Evolutionary conservation across 495 filamentous ascomycete species (phyloP).

Genomic region (Aspergillus hancockii): DNA sequence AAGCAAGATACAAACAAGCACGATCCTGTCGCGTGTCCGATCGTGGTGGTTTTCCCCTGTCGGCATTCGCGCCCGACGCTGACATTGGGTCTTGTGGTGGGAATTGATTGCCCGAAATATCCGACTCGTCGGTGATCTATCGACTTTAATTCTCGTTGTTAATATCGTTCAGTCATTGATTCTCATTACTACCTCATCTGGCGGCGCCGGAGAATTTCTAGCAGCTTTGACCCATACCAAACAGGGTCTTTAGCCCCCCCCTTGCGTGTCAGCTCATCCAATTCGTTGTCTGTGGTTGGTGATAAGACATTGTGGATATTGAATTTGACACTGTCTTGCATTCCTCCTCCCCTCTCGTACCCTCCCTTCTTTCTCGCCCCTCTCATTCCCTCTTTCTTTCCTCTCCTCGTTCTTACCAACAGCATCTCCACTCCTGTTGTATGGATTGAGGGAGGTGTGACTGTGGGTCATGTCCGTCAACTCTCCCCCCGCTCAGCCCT

Average conservation of each 20-base stretch:
- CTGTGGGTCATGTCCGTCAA: slow-evolving; percentile 51
- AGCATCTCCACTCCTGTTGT: slow-evolving; percentile 25
- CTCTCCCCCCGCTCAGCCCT: slow-evolving; percentile 34
- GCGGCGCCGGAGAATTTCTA: slow-evolving; percentile 18
- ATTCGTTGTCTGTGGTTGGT: not conserved
- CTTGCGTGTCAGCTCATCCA: slow-evolving; percentile 9
- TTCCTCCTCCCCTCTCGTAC: not conserved
- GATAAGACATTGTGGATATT: not conserved
- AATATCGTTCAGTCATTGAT: slow-evolving; percentile 1
- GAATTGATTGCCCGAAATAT: slow-evolving; percentile 18
- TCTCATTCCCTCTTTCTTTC: not conserved
- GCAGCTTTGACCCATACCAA: slow-evolving; percentile 16
- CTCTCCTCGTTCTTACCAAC: slow-evolving; percentile 1
- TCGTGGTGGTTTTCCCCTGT: not conserved
- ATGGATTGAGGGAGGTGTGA: slow-evolving; percentile 40
- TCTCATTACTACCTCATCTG: not conserved
- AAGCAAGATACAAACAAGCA: not conserved
- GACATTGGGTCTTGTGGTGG: too few species aligned
- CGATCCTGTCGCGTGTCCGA: not conserved
- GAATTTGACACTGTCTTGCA: not conserved
- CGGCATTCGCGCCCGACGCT: slow-evolving; percentile 12
- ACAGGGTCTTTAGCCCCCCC: not conserved
- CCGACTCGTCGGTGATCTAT: slow-evolving; percentile 12
- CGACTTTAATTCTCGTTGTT: not conserved
- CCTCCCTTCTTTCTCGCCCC: not conserved